Evolutionary conservation across 192 early-diverging fungal species (phyloP), one percentile per base, ranked within the genome.

Genomic region (Gamsiella multidivaricata): DNA sequence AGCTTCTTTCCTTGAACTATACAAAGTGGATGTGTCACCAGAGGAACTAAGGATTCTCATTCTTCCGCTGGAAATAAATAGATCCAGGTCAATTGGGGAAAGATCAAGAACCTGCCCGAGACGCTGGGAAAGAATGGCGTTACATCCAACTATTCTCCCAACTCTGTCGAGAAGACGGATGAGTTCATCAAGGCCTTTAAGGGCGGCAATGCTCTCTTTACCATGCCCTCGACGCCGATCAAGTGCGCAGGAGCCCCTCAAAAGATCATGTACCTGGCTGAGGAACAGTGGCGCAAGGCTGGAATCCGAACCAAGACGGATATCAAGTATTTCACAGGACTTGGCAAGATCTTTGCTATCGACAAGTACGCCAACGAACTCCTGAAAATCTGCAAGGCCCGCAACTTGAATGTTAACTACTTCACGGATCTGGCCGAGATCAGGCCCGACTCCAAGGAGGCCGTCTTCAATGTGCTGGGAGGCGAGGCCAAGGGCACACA

Each of bases 181-280:
- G 87, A 92, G 63, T 92, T 93, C 34, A 76, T 96, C 58, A 82
- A 89, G 68, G 72, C 82, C 15, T 89, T 93, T 59, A 86, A 86
- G 64, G 90, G 89, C 18, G 90, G 90, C n/a, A 91, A 88, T 53
- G 94, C 94, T 15, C 75, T 96, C 43, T 96, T 96, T 71, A 96
- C 94, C 22, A 93, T 95, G 88, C 94, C 94, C 29, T 84, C 86
- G 31, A 92, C 93, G 14, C 93, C 94, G 10, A 88, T 95, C 79
- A 96, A 96, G 82, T 96, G 94, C 65, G 92, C 94, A 18, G 94
- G 94, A 43, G 94, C 93, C 0, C 94, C 94, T 29, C 91, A 92
- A 76, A 96, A 96, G 85, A 94, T 95, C 36, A 88, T 90, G 28
- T 96, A 93, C 68, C 84, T 96, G 41, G 92, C 93, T 22, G 94